These are phyloP conservation scores for Stachybotrys chartarum DNA, from an alignment of 2,329 filamentous ascomycete genomes.

Conservation along the genomic window DNA sequence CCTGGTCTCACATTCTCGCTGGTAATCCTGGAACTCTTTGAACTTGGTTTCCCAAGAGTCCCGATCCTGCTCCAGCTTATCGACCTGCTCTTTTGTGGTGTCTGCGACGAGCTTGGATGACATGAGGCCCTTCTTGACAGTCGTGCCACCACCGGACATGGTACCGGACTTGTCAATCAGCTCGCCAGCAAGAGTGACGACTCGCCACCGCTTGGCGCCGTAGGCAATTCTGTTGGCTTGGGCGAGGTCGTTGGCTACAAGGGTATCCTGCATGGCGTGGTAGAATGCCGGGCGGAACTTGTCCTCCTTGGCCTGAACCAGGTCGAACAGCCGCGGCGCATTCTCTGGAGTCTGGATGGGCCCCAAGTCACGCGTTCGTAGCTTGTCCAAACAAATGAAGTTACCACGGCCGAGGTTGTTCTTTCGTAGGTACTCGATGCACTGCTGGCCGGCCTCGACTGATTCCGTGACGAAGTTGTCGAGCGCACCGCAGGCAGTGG, in stretches of 20 bases:
- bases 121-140: conserved; percentile 89
- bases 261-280: conserved; percentile 87
- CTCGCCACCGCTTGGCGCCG: conserved; percentile 86
- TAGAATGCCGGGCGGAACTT: conserved; percentile 89
- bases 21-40: conserved; percentile 75
- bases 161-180: conserved; percentile 97
- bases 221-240: conserved; percentile 97
- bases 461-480: conserved; percentile 97
- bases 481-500: conserved; percentile 83
- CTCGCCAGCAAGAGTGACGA: conserved; percentile 91
- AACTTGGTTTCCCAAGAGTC: conserved; percentile 80
- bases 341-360: conserved; percentile 83
- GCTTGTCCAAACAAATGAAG: conserved; percentile 90
- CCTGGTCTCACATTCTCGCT: conserved; percentile 68
- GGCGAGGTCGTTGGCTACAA: conserved; percentile 87
- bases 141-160: conserved; percentile 94
- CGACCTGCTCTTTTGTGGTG: conserved; percentile 79
- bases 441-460: conserved; percentile 93
- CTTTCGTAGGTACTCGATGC: conserved; percentile 94
- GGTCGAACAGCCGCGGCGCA: conserved; percentile 85
- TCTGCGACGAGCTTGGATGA: conserved; percentile 90
- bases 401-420: conserved; percentile 95
- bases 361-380: conserved; percentile 70
- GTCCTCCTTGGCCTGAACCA: conserved; percentile 83
- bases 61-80: conserved; percentile 78